Conservation (phyloP, 352 stramenopile genomes). For the Globisporangium yorkense region DNA sequence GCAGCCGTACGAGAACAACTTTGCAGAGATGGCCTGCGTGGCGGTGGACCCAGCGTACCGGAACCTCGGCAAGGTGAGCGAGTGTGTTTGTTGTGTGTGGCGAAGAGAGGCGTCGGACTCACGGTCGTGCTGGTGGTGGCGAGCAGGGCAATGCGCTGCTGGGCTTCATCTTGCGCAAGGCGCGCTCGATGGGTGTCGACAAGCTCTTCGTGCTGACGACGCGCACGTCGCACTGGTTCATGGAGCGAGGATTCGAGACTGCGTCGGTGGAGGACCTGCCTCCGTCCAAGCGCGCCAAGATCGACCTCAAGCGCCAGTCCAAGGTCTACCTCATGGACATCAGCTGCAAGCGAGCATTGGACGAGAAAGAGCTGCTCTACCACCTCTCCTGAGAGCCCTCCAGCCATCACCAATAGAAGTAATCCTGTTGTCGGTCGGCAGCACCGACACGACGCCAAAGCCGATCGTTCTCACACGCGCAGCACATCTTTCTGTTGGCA, state of each 20-base stretch:
- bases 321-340: constrained; percentile 90
- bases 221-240: constrained; percentile 97
- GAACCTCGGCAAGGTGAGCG: constrained; percentile 59
- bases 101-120: not conserved
- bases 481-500: constrained; percentile 42
- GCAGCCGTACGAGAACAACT: constrained; percentile 87
- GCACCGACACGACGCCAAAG: not conserved
- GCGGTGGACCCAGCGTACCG: constrained; percentile 87
- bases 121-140: not conserved
- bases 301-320: constrained; percentile 79
- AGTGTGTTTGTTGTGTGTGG: not conserved
- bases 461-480: constrained; percentile 6
- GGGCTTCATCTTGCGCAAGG: constrained; percentile 88
- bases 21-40: constrained; percentile 88
- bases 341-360: constrained; percentile 69
- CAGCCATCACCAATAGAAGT: not conserved
- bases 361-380: constrained; percentile 81
- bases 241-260: constrained; percentile 94
- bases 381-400: constrained; percentile 34
- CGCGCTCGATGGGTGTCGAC: constrained; percentile 74
- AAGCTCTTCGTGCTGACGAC: constrained; percentile 98
- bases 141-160: constrained; percentile 85
- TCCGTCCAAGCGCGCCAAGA: constrained; percentile 64
- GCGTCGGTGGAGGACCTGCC: constrained; percentile 87
- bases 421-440: not conserved